Conservation (phyloP, 345 rosid species). For the Populus nigra region DNA sequence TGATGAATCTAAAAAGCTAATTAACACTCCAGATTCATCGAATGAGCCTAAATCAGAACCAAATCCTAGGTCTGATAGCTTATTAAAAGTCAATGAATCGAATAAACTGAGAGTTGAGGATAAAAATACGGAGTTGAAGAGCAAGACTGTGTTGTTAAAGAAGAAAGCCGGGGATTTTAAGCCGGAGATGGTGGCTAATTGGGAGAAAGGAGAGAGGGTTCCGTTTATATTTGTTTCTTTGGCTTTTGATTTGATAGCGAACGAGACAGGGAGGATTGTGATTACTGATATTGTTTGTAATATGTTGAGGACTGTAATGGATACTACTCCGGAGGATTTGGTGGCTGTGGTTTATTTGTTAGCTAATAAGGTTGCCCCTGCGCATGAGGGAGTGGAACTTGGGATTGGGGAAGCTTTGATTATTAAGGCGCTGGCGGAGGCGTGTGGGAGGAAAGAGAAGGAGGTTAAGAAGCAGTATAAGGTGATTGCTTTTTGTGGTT, state of each 20-base stretch:
- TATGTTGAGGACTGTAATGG: constrained; percentile 78
- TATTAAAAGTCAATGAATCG: constrained; percentile 15
- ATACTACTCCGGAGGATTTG: constrained; percentile 75
- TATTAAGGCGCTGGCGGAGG: constrained; percentile 77
- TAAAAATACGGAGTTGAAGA: constrained; percentile 47
- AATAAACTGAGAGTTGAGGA: constrained; percentile 32
- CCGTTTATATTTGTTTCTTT: constrained; percentile 68
- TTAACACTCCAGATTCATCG: constrained; percentile 25
- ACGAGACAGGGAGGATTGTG: constrained; percentile 69
- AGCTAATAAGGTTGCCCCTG: constrained; percentile 77
- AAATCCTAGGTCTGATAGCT: not conserved
- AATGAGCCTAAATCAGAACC: constrained; percentile 1
- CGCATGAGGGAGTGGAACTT: constrained; percentile 89
- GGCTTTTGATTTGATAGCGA: constrained; percentile 70
- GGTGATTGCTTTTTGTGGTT: constrained; percentile 31
- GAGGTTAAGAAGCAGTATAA: constrained; percentile 64
- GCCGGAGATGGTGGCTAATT: constrained; percentile 51
- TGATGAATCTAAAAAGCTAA: not conserved
- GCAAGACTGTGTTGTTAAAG: constrained; percentile 57
- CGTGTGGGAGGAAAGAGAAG: constrained; percentile 76
- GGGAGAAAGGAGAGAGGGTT: constrained; percentile 75
- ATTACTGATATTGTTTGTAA: constrained; percentile 87
- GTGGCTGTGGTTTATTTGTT: constrained; percentile 61
- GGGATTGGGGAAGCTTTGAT: constrained; percentile 84
- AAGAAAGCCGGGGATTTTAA: constrained; percentile 61